Base-by-base conservation (phyloP, 352 stramenopile genomes). In the Phytophthora europaea region DNA sequence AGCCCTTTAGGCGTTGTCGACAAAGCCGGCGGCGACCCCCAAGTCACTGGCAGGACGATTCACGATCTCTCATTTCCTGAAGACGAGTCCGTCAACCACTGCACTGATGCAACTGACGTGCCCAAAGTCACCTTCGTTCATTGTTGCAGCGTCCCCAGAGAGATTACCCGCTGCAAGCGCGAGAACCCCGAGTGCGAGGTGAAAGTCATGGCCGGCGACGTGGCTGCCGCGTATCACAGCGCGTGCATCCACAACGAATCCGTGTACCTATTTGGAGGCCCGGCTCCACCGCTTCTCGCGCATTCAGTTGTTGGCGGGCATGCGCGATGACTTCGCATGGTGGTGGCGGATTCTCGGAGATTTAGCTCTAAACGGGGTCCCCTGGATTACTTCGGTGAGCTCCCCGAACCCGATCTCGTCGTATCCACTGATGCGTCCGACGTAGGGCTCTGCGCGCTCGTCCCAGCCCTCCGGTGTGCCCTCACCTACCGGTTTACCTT, bases 151-250 rank as follows among this genome's bases (percentile, higher is more conserved):
- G 18, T 70, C 9, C 57, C 61, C 3, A 23, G 15, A 18, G 65
- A 68, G 43, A 69, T 78, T 18, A 3, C 57, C 7, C 38, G 5
- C 10, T 26, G 20, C n/a, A 12, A 13, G 2, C 16, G 1, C 8
- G 34, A 1, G 8, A 12, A 61, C 20, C 15, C 66, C 13, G 23
- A 18, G 0, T 0, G 15, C 0, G 31, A 65, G 2, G 34, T 66
- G 1, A 36, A 65, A 2, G 16, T 80, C 8, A 31, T 61, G 10
- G 18, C 47, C 8, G 73, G 64, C 2, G 61, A 77, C 33, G 68
- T 77, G 0, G 38, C 50, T 0, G 15, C 52, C 3, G 73, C 73
- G 9, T 77, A 74, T 26, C 55, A 61, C 0, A 65, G 77, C 13
- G 3, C 51, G 9, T 31, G 47, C 10, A 57, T 61, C 0, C 67